A percentile compares a stretch with the other conserved stretches of the same genome.
Evolutionary conservation across 805 yeast species (phyloP).

Genomic region (Candida ponderosae): DNA sequence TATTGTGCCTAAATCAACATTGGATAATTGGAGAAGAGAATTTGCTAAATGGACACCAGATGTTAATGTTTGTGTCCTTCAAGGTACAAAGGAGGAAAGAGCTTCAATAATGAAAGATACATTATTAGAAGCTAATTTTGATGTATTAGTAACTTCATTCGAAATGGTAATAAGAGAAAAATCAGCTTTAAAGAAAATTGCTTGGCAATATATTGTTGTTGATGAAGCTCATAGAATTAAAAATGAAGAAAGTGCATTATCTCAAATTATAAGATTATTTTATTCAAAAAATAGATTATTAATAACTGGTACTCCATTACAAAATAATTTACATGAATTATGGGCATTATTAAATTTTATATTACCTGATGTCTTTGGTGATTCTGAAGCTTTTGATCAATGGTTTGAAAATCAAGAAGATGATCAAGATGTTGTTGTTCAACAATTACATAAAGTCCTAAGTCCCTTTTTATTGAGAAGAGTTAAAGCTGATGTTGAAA

Average conservation of each 20-base stretch:
- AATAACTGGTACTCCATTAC: constrained; percentile 95
- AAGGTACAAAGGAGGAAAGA: constrained; percentile 86
- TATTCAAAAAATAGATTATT: constrained; percentile 77
- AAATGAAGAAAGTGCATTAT: constrained; percentile 85
- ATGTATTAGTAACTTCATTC: constrained; percentile 84
- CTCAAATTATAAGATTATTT: constrained; percentile 86
- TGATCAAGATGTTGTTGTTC: constrained; percentile 76
- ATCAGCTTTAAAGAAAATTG: constrained; percentile 64
- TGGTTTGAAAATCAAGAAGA: constrained; percentile 68
- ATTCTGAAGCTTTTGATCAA: constrained; percentile 80
- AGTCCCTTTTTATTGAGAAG: constrained; percentile 85
- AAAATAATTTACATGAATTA: constrained; percentile 88
- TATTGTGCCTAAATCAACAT: constrained; percentile 90
- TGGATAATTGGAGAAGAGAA: constrained; percentile 95
- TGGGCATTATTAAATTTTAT: constrained; percentile 93
- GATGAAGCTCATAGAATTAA: constrained; percentile 98
- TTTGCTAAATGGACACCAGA: constrained; percentile 96
- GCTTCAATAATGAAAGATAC: constrained; percentile 46
- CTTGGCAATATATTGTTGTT: constrained; percentile 90
- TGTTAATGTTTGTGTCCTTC: constrained; percentile 75
- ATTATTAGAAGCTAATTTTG: constrained; percentile 71
- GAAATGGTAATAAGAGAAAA: constrained; percentile 93
- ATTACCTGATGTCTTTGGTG: constrained; percentile 92
- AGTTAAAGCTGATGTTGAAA: constrained; percentile 90
- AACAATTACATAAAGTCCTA: constrained; percentile 81